phyloP scores from a whole-genome alignment of 2,329 filamentous ascomycete species.

The Pyrenochaeta sp. region DNA sequence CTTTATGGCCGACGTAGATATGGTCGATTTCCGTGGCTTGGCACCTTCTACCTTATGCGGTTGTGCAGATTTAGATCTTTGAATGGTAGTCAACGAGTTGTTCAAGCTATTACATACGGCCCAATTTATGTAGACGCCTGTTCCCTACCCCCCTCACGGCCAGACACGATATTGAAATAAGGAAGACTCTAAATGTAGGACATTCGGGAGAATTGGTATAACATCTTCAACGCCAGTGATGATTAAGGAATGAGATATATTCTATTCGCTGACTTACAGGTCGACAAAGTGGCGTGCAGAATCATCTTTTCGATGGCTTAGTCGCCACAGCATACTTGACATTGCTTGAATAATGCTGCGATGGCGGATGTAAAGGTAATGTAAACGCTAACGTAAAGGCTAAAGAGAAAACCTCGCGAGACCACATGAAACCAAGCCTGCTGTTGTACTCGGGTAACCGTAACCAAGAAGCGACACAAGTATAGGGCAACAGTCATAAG shows the following conservation, averaged over 20 bases:
- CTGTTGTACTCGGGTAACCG: background rate
- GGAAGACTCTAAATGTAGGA: background rate
- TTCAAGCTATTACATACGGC: background rate
- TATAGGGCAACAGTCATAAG: background rate
- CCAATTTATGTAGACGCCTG: no score
- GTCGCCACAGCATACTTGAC: slow-evolving; percentile 12
- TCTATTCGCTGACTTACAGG: slow-evolving; percentile 10
- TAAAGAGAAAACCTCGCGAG: background rate
- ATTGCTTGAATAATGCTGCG: background rate
- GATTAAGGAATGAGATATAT: no score
- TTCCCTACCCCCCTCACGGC: no score
- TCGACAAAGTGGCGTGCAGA: background rate
- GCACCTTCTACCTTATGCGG: slow-evolving; percentile 7
- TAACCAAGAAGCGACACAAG: background rate
- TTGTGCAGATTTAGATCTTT: slow-evolving; percentile 17
- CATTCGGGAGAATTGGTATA: background rate
- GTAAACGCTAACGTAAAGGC: background rate
- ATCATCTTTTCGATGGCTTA: slow-evolving; percentile 10
- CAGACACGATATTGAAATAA: no score
- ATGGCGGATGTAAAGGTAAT: background rate
- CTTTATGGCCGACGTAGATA: slow-evolving; percentile 7
- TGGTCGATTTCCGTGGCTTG: slow-evolving; percentile 7
- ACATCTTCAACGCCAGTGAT: background rate
- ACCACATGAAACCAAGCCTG: background rate
- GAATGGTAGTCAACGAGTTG: background rate